Percentiles rank a stretch among this genome's conserved stretches.
Evolutionary conservation across 345 rosid genomes (phyloP).

Genomic region (Psidium guajava): DNA sequence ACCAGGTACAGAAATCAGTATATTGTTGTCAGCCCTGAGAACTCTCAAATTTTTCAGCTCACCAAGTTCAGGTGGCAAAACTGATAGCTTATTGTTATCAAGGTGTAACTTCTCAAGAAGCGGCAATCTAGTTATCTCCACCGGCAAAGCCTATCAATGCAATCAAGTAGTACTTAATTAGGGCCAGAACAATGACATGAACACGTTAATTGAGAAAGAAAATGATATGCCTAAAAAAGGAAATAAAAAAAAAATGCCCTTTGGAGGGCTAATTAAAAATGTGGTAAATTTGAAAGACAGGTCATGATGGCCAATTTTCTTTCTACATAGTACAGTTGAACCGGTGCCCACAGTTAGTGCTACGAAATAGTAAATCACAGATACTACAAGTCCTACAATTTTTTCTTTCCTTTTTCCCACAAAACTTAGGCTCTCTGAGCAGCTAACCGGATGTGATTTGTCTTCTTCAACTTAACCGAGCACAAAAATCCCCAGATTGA

Average conservation of each 20-base stretch:
- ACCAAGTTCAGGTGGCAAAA: conserved; percentile 89
- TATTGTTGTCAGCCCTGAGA: conserved; percentile 69
- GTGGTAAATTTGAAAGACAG: neutral
- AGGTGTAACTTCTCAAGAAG: conserved; percentile 81
- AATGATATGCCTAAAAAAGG: neutral
- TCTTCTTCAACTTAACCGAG: neutral
- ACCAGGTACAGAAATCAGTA: conserved; percentile 92
- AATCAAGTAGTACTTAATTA: neutral
- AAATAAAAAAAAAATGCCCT: neutral
- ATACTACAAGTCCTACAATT: neutral
- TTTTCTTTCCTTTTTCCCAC: neutral
- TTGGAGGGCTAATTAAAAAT: neutral
- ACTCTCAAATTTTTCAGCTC: conserved; percentile 59
- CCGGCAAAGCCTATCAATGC: conserved; percentile 60
- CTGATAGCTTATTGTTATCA: conserved; percentile 65
- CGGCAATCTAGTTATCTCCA: conserved; percentile 70
- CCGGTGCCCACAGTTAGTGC: neutral
- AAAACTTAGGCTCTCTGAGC: neutral
- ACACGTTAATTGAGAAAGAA: neutral
- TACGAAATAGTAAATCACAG: neutral
- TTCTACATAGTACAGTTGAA: neutral
- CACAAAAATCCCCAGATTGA: neutral
- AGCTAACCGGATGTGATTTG: neutral
- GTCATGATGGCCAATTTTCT: neutral
- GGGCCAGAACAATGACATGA: neutral